A percentile compares a stretch with the other conserved stretches of the same genome.
Evolutionary conservation across 2,329 filamentous ascomycete species (phyloP).

Genomic region (Sclerotinia borealis): DNA sequence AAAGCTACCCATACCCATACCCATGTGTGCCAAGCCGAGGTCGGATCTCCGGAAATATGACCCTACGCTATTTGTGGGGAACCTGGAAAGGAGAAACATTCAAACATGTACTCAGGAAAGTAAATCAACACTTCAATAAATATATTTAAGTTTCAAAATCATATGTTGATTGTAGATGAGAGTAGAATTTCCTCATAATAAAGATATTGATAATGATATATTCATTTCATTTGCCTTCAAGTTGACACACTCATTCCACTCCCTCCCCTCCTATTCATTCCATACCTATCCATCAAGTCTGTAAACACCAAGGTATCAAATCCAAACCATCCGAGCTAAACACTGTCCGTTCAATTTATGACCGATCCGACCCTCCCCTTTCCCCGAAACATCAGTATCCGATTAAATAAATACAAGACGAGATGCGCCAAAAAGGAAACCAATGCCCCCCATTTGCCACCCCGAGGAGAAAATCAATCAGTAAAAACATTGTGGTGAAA

Average conservation of each 20-base stretch:
- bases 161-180: no score
- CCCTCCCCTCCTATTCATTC: background rate
- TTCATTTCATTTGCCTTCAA: background rate
- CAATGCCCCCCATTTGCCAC: background rate
- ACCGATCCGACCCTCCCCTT: conserved; percentile 9
- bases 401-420: conserved; percentile 5
- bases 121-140: no score
- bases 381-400: background rate
- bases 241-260: background rate
- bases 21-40: background rate
- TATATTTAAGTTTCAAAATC: no score
- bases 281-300: conserved; percentile 13
- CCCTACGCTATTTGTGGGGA: no score
- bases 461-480: background rate
- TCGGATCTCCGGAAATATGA: background rate
- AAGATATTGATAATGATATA: background rate
- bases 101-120: no score
- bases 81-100: no score
- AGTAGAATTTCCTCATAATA: background rate
- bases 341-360: conserved; percentile 23
- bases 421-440: conserved; percentile 7
- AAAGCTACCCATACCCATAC: background rate
- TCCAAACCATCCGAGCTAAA: conserved; percentile 18
- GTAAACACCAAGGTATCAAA: conserved; percentile 29
- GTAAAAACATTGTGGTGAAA: conserved; percentile 10